Percentiles rank a stretch among this genome's conserved stretches.
phyloP scores from a whole-genome alignment of 1,284 basidiomycete genomes.

The Golubevia sp. region DNA sequence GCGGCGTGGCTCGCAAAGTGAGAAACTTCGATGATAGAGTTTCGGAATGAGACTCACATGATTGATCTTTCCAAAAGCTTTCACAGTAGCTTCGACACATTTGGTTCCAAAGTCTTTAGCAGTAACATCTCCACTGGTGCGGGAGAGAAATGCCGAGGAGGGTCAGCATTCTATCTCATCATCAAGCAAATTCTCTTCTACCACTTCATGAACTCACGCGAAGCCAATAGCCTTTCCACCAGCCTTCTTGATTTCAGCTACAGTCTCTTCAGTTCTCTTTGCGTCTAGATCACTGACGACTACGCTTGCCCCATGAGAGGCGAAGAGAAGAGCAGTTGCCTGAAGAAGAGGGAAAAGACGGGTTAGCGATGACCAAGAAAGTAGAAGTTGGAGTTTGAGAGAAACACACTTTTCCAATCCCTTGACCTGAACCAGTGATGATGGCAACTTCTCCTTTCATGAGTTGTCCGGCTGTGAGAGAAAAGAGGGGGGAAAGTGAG shows the following conservation, averaged over 20 bases:
- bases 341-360: background rate
- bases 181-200: too few relatives aligned
- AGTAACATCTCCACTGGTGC: constrained; percentile 68
- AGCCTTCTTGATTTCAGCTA: constrained; percentile 67
- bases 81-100: constrained; percentile 76
- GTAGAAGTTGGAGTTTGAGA: too few relatives aligned
- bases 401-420: constrained; percentile 23
- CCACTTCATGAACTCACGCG: background rate
- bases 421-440: constrained; percentile 70
- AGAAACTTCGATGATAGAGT: too few relatives aligned
- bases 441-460: constrained; percentile 77
- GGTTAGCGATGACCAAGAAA: constrained; percentile 1
- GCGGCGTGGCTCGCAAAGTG: too few relatives aligned
- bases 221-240: constrained; percentile 70
- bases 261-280: constrained; percentile 27
- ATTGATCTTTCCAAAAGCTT: constrained; percentile 71
- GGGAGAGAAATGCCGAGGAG: background rate
- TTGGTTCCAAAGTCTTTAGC: constrained; percentile 80
- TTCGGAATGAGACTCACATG: constrained; percentile 64
- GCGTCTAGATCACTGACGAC: constrained; percentile 73
- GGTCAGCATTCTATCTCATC: too few relatives aligned
- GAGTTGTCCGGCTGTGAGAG: constrained; percentile 10
- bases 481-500: too few relatives aligned
- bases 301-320: constrained; percentile 82
- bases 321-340: constrained; percentile 74